These are phyloP conservation scores for Mycena chlorophos DNA, from an alignment of 768 basidiomycete species.

Conservation along the genomic window DNA sequence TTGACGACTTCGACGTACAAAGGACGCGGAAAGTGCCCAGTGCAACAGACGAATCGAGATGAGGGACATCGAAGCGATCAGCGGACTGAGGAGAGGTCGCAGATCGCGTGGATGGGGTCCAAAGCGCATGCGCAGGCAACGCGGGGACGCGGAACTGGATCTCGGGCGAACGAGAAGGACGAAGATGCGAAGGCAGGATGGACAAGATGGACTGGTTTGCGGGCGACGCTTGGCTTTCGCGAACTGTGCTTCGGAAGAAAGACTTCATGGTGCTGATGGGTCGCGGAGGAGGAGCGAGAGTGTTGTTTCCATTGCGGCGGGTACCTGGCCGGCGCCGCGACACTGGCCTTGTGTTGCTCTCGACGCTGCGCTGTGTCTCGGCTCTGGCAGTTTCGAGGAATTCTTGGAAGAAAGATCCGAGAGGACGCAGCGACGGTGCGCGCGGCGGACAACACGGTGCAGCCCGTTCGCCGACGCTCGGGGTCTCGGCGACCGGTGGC, in stretches of 20 bases:
- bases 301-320: neutral
- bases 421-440: slow-evolving; percentile 3
- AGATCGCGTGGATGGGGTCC: too few relatives aligned
- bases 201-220: neutral
- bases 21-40: too few relatives aligned
- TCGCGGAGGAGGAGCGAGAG: neutral
- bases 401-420: slow-evolving; percentile 15
- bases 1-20: too few relatives aligned
- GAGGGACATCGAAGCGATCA: too few relatives aligned
- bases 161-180: too few relatives aligned
- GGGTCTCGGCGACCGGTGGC: neutral
- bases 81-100: too few relatives aligned
- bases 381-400: slow-evolving; percentile 18
- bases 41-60: too few relatives aligned
- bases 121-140: too few relatives aligned
- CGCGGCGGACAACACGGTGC: neutral
- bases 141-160: too few relatives aligned
- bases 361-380: slow-evolving; percentile 12
- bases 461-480: neutral
- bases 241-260: slow-evolving; percentile 5
- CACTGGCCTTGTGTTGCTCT: neutral
- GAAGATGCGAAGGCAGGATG: too few relatives aligned
- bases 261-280: slow-evolving; percentile 9
- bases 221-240: neutral
- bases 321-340: slow-evolving; percentile 1